A percentile compares a stretch with the other conserved stretches of the same genome.
These are phyloP conservation scores for Arctostaphylos glauca DNA, from an alignment of 148 eudicot genomes.

Conservation along the genomic window DNA sequence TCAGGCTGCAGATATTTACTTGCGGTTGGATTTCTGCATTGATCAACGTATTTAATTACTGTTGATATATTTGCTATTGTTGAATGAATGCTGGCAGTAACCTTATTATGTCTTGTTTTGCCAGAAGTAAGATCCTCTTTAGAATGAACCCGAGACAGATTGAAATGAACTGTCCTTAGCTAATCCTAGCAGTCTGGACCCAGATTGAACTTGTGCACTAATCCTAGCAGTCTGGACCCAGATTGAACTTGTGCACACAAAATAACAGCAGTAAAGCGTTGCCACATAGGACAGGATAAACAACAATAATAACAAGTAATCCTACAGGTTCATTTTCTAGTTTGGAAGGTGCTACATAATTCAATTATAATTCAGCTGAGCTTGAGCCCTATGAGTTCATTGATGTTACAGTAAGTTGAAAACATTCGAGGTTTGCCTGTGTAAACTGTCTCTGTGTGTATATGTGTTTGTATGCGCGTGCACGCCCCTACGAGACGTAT, in stretches of 20 bases:
- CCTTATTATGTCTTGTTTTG: background rate
- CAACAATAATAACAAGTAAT: no score
- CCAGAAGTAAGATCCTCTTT: background rate
- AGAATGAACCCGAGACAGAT: no score
- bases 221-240: no score
- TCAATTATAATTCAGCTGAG: background rate
- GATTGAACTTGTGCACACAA: no score
- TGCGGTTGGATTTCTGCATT: constrained; percentile 2
- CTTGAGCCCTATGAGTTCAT: background rate
- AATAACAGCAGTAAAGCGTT: no score
- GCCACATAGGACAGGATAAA: no score
- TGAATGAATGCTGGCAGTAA: background rate
- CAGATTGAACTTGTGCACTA: no score
- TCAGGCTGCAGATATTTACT: background rate
- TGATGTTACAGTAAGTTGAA: background rate
- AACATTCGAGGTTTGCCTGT: background rate
- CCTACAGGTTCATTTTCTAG: no score
- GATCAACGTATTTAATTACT: background rate
- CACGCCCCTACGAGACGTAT: background rate
- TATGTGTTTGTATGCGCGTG: background rate
- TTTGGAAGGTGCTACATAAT: background rate
- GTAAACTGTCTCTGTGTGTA: background rate
- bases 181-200: no score
- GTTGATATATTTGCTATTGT: background rate
- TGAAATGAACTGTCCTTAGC: no score